Conservation (phyloP, 768 basidiomycete species). For the Coprinopsis sp. region DNA sequence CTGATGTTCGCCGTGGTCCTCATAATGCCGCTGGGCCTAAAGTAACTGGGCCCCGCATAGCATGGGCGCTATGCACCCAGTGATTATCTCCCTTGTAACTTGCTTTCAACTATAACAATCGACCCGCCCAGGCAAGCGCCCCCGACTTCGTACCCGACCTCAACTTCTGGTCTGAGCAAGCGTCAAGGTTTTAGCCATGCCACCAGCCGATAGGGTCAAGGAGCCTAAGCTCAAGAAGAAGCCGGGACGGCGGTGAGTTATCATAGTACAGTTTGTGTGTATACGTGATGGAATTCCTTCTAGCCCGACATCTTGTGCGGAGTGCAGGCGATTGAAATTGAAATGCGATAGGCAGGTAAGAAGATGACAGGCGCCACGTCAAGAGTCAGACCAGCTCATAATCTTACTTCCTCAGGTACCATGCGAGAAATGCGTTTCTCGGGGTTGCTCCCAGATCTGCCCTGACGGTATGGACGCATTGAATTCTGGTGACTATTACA, state of each 20-base stretch:
- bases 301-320: conserved; percentile 48
- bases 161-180: too few species aligned
- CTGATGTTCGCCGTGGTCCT: too few species aligned
- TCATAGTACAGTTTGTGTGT: conserved; percentile 1
- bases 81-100: too few species aligned
- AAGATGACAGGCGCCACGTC: conserved; percentile 14
- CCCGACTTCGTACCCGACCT: too few species aligned
- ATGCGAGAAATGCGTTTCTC: conserved; percentile 71
- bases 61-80: too few species aligned
- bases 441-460: conserved; percentile 72
- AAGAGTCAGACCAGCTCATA: conserved; percentile 7
- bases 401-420: conserved; percentile 50
- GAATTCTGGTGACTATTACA: conserved; percentile 18
- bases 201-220: conserved; percentile 19
- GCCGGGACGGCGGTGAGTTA: conserved; percentile 28
- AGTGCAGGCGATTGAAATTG: conserved; percentile 57
- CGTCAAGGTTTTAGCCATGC: too few species aligned
- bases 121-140: too few species aligned
- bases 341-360: conserved; percentile 61
- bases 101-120: too few species aligned
- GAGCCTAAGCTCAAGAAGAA: conserved; percentile 25
- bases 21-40: too few species aligned
- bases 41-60: too few species aligned
- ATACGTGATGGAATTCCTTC: conserved; percentile 35
- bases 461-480: conserved; percentile 51